A percentile compares a stretch with the other conserved stretches of the same genome.
Evolutionary conservation across 192 early-diverging fungal species (phyloP).

Genomic region (Backusella tuberculispora): DNA sequence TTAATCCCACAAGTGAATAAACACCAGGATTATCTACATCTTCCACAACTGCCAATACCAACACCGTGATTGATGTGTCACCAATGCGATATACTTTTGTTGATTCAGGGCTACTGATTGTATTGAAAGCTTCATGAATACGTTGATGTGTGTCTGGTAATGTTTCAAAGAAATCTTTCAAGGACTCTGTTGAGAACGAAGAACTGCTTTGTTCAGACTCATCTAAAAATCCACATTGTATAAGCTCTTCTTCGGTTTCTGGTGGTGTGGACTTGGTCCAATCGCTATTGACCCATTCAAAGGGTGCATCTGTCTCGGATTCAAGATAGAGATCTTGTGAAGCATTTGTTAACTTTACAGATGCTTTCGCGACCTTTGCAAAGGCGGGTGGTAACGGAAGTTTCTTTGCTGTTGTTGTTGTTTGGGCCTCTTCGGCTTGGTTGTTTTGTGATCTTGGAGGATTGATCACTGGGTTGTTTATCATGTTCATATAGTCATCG

Average conservation of each 20-base stretch:
- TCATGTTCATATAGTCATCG: conserved; percentile 4
- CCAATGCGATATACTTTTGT: neutral
- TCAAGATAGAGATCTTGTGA: conserved; percentile 12
- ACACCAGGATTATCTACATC: neutral
- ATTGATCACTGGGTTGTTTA: conserved; percentile 22
- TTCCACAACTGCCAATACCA: neutral
- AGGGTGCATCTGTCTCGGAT: conserved; percentile 12
- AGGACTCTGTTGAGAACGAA: neutral
- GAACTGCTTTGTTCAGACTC: neutral
- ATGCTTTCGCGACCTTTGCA: conserved; percentile 4
- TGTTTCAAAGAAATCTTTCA: neutral
- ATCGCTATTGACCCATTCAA: neutral
- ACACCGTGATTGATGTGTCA: neutral
- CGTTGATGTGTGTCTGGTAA: neutral
- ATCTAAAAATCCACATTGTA: neutral
- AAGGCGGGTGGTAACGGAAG: neutral
- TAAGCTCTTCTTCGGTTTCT: neutral
- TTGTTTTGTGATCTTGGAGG: neutral
- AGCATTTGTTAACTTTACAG: neutral
- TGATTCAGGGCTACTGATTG: neutral
- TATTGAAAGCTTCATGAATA: neutral
- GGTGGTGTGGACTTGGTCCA: neutral
- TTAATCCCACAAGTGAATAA: neutral
- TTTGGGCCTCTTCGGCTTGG: too few species aligned
- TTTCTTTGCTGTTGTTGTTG: too few species aligned